Conservation (phyloP, 169 alveolate genomes). For the Cryptosporidium ubiquitum region DNA sequence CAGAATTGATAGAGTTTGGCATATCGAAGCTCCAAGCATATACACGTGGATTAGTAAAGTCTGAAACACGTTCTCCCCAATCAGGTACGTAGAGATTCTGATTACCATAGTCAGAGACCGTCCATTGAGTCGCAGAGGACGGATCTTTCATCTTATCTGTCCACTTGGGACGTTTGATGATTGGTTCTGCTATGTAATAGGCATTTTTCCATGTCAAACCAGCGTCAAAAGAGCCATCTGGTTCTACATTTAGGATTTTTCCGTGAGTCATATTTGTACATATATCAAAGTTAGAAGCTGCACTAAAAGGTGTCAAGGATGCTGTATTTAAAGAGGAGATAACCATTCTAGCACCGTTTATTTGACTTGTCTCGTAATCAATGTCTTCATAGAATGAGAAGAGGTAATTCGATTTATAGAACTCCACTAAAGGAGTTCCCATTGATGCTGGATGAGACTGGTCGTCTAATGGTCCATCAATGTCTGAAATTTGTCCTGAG, state of each 20-base stretch:
- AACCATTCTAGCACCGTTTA: not conserved
- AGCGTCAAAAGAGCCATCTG: slow-evolving; percentile 29
- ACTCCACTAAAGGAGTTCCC: slow-evolving; percentile 8
- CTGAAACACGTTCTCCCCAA: slow-evolving; percentile 44
- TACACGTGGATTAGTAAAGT: slow-evolving; percentile 29
- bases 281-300: slow-evolving; percentile 8
- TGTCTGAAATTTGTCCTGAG: not conserved
- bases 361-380: not conserved
- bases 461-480: slow-evolving; percentile 12
- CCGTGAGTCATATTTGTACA: slow-evolving; percentile 11
- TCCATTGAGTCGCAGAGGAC: not conserved
- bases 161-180: slow-evolving; percentile 23
- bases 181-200: slow-evolving; percentile 58
- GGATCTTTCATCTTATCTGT: slow-evolving; percentile 20
- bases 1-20: not conserved
- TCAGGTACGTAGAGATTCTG: not conserved
- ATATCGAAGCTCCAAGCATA: slow-evolving; percentile 44
- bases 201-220: slow-evolving; percentile 12
- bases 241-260: not conserved
- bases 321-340: slow-evolving; percentile 9
- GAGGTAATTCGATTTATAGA: slow-evolving; percentile 32
- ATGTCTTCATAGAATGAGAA: slow-evolving; percentile 22
- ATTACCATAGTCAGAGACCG: slow-evolving; percentile 26
- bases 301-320: slow-evolving; percentile 34
- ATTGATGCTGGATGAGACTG: not conserved